Conservation (phyloP, 2,329 filamentous ascomycete species). For the Talaromyces marneffei region DNA sequence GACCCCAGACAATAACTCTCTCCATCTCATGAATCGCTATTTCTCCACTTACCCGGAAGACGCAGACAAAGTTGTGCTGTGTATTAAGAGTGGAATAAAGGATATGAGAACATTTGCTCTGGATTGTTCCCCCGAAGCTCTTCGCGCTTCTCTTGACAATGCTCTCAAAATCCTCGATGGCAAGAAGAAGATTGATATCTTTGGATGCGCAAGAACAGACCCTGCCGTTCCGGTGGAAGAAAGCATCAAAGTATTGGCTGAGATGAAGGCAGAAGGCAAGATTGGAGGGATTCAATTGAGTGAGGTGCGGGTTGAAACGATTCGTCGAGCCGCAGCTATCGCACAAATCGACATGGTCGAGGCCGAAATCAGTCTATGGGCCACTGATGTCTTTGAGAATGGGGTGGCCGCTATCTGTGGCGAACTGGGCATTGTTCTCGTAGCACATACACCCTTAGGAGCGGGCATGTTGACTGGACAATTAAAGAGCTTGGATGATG, state of each 20-base stretch:
- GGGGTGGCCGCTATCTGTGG: slow-evolving; percentile 52
- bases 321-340: slow-evolving; percentile 40
- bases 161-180: slow-evolving; percentile 43
- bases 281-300: slow-evolving; percentile 40
- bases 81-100: slow-evolving; percentile 46
- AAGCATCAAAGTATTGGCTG: slow-evolving; percentile 34
- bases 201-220: slow-evolving; percentile 55
- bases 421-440: slow-evolving; percentile 52
- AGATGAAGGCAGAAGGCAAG: slow-evolving; percentile 39
- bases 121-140: slow-evolving; percentile 49
- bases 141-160: slow-evolving; percentile 55
- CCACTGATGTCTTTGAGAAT: slow-evolving; percentile 53
- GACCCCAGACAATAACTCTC: slow-evolving; percentile 50
- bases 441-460: slow-evolving; percentile 56
- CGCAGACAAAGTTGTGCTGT: slow-evolving; percentile 55
- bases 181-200: slow-evolving; percentile 51
- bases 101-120: slow-evolving; percentile 40
- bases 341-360: slow-evolving; percentile 55
- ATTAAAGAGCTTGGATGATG: slow-evolving; percentile 42
- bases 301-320: slow-evolving; percentile 41
- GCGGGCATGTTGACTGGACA: slow-evolving; percentile 51
- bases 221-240: slow-evolving; percentile 45
- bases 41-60: slow-evolving; percentile 60
- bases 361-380: slow-evolving; percentile 55
- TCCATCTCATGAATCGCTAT: slow-evolving; percentile 57